phyloP scores from a whole-genome alignment of 208 protist species.

The Acanthamoeba quina region DNA sequence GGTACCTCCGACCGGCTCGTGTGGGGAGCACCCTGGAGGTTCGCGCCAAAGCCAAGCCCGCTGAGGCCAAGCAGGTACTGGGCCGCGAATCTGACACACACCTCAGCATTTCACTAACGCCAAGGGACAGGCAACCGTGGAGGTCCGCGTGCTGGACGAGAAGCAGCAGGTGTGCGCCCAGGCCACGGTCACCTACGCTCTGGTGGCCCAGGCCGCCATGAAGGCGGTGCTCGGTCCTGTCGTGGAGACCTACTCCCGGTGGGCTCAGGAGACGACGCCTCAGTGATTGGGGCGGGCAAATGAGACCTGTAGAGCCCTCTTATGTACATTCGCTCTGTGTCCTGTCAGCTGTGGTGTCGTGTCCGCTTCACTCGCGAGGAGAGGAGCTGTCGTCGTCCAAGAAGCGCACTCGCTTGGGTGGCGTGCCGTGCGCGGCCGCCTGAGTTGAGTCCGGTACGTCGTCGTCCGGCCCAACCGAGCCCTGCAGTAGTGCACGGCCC shows the following conservation, averaged over 20 bases:
- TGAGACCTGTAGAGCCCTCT: too few relatives aligned
- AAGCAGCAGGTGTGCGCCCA: background rate
- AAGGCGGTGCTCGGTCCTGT: background rate
- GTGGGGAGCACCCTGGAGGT: background rate
- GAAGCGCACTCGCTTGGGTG: slow-evolving; percentile 18
- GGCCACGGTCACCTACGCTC: background rate
- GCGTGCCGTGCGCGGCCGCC: background rate
- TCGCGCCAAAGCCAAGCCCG: background rate
- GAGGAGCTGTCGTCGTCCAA: background rate
- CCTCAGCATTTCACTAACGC: too few relatives aligned
- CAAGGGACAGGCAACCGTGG: background rate
- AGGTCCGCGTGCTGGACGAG: background rate
- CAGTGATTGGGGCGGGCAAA: background rate
- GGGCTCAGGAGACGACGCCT: background rate
- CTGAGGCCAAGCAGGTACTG: background rate
- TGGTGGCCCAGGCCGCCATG: background rate
- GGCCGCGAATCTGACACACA: too few relatives aligned
- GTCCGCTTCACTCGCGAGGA: too few relatives aligned
- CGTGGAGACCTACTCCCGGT: background rate
- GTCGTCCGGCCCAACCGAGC: background rate
- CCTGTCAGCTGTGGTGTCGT: background rate
- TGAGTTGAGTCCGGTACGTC: background rate
- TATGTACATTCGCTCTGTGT: background rate
- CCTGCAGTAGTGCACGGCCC: background rate
- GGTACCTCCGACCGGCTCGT: background rate